Percentiles rank a stretch among this genome's conserved stretches.
Conservation (phyloP, 2,329 filamentous ascomycete genomes). For the Truncatella angustata region DNA sequence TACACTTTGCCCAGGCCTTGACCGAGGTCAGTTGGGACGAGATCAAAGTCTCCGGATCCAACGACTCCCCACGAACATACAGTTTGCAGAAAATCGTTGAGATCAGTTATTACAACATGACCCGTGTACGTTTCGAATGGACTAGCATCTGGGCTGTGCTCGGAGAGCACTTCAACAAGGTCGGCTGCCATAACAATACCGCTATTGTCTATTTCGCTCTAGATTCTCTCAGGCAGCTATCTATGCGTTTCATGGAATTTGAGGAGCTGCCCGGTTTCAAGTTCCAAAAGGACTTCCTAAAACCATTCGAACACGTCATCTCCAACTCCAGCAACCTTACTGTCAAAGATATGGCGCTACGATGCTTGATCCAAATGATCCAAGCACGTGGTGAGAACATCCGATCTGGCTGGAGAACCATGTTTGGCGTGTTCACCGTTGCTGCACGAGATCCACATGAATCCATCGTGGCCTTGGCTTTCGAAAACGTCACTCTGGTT, state of each 20-base stretch:
- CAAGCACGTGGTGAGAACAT: conserved; percentile 96
- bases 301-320: conserved; percentile 97
- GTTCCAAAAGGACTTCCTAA: conserved; percentile 98
- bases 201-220: conserved; percentile 96
- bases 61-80: conserved; percentile 93
- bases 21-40: conserved; percentile 99
- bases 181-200: conserved; percentile 94
- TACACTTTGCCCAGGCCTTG: conserved; percentile 88
- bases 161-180: conserved; percentile 97
- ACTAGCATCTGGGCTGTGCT: conserved; percentile 95
- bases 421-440: conserved; percentile 98
- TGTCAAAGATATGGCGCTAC: conserved; percentile 95
- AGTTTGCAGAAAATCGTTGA: conserved; percentile 97
- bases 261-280: conserved; percentile 98
- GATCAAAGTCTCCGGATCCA: conserved; percentile 94
- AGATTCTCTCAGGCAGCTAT: conserved; percentile 90
- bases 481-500: conserved; percentile 93
- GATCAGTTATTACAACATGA: conserved; percentile 99
- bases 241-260: conserved; percentile 98
- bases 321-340: conserved; percentile 86
- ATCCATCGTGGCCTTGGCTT: conserved; percentile 92
- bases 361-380: conserved; percentile 98
- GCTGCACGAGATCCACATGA: conserved; percentile 92
- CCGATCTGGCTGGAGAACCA: conserved; percentile 95
- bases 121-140: conserved; percentile 96